Percentiles rank a stretch among this genome's conserved stretches.
Evolutionary conservation across 164 flowering plant species (phyloP).

Genomic region (Vitis rotundifolia): DNA sequence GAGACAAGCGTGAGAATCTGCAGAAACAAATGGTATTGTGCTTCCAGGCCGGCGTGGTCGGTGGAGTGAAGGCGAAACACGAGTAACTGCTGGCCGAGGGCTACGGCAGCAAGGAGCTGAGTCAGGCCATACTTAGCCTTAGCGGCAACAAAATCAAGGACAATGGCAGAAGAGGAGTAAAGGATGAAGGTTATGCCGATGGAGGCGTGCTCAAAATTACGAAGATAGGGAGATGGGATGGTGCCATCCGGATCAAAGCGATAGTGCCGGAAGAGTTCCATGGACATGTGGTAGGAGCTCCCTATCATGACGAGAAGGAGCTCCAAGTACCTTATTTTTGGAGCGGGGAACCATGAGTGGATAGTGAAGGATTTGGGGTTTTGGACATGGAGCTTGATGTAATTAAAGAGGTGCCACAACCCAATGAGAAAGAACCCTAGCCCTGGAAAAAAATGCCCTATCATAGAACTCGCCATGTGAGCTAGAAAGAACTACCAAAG

Average conservation of each 20-base stretch:
- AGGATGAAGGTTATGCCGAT: slow-evolving; percentile 34
- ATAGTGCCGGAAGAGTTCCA: slow-evolving; percentile 39
- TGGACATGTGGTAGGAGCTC: slow-evolving; percentile 22
- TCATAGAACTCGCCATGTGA: too few species aligned
- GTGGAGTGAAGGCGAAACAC: too few species aligned
- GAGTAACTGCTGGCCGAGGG: too few species aligned
- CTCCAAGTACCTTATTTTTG: slow-evolving; percentile 25
- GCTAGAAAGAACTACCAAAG: too few species aligned
- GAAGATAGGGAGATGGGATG: slow-evolving; percentile 39
- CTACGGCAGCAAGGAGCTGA: too few species aligned
- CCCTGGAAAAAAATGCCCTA: too few species aligned
- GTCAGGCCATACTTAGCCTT: too few species aligned
- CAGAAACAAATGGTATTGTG: too few species aligned
- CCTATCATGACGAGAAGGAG: slow-evolving; percentile 34
- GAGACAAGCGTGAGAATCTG: too few species aligned
- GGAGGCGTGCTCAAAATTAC: slow-evolving; percentile 36
- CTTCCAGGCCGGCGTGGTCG: too few species aligned
- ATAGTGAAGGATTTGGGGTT: slow-evolving; percentile 23
- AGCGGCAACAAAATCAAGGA: slow-evolving; percentile 18
- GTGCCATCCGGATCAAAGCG: slow-evolving; percentile 35
- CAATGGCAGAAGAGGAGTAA: slow-evolving; percentile 28
- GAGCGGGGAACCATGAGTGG: slow-evolving; percentile 33
- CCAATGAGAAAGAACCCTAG: slow-evolving; percentile 1
- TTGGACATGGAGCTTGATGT: slow-evolving; percentile 27
- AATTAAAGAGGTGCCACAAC: slow-evolving; percentile 46